Conservation (phyloP, 495 filamentous ascomycete genomes). For the Xylaria cubensis region DNA sequence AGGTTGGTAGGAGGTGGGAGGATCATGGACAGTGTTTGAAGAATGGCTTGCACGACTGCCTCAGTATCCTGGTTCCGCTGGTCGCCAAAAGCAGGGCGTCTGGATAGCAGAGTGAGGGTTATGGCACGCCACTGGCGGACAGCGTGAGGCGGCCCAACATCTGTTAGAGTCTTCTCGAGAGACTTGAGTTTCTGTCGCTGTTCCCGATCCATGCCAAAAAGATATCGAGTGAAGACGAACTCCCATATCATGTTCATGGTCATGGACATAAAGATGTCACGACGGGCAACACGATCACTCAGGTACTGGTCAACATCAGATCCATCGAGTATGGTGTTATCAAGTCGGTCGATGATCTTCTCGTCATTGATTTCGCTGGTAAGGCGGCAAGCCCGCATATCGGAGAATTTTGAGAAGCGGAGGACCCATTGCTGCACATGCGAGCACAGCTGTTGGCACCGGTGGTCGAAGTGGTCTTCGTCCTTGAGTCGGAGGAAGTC, state of each 20-base stretch:
- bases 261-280: slow-evolving; percentile 95
- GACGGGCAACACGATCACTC: slow-evolving; percentile 80
- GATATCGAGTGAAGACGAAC: slow-evolving; percentile 94
- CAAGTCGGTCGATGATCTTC: slow-evolving; percentile 87
- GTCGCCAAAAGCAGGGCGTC: slow-evolving; percentile 71
- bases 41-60: slow-evolving; percentile 85
- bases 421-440: slow-evolving; percentile 96
- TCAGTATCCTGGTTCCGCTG: slow-evolving; percentile 87
- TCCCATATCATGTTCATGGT: slow-evolving; percentile 99
- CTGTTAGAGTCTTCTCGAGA: slow-evolving; percentile 86
- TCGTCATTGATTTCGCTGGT: slow-evolving; percentile 84
- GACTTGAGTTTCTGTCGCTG: slow-evolving; percentile 95
- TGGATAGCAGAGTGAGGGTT: slow-evolving; percentile 85
- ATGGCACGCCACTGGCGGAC: slow-evolving; percentile 96
- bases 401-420: slow-evolving; percentile 95
- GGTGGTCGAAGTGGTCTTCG: slow-evolving; percentile 91
- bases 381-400: slow-evolving; percentile 80
- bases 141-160: slow-evolving; percentile 80
- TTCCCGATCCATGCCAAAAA: slow-evolving; percentile 97
- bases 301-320: slow-evolving; percentile 87
- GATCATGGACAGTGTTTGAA: slow-evolving; percentile 75
- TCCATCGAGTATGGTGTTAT: slow-evolving; percentile 92
- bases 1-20: slow-evolving; percentile 82
- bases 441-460: slow-evolving; percentile 91
- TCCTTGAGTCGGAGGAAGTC: slow-evolving; percentile 82